Conservation (phyloP, 1,284 basidiomycete genomes). For the Ceratobasidium papillatum region DNA sequence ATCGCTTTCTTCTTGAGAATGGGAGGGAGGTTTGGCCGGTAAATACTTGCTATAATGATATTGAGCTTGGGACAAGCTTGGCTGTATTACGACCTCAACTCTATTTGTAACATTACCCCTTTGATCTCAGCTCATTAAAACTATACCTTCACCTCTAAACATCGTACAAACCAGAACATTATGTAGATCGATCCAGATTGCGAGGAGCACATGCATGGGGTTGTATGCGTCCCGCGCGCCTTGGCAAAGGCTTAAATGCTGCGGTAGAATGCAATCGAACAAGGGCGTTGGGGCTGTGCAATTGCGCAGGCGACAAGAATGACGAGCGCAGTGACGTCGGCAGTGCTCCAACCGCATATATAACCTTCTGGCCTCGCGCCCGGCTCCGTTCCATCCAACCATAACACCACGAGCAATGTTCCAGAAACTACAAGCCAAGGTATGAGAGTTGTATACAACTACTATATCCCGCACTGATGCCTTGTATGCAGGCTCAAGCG, state of each 20-base stretch:
- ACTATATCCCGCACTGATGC: neutral
- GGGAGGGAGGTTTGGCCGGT: constrained; percentile 23
- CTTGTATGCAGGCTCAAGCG: constrained; percentile 30
- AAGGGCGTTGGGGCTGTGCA: constrained; percentile 26
- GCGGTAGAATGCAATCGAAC: constrained; percentile 15
- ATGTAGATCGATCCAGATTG: no score
- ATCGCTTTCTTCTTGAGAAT: constrained; percentile 43
- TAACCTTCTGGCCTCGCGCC: neutral
- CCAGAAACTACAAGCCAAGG: constrained; percentile 40
- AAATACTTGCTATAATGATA: neutral
- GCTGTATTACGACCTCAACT: neutral
- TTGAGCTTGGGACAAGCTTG: neutral
- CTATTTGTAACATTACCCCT: neutral
- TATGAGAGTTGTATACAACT: neutral
- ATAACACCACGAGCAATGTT: constrained; percentile 16
- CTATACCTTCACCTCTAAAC: neutral
- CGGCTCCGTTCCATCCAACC: constrained; percentile 5
- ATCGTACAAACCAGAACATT: neutral
- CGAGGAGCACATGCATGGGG: neutral
- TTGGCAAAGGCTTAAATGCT: neutral
- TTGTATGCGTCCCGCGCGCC: constrained; percentile 19
- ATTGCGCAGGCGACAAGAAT: constrained; percentile 35
- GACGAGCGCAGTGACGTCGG: constrained; percentile 38
- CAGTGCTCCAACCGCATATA: constrained; percentile 39
- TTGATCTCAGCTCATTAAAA: neutral